Percentiles rank a stretch among this genome's conserved stretches.
Conservation (phyloP, 148 eudicot genomes). For the Vaccinium darrowii region DNA sequence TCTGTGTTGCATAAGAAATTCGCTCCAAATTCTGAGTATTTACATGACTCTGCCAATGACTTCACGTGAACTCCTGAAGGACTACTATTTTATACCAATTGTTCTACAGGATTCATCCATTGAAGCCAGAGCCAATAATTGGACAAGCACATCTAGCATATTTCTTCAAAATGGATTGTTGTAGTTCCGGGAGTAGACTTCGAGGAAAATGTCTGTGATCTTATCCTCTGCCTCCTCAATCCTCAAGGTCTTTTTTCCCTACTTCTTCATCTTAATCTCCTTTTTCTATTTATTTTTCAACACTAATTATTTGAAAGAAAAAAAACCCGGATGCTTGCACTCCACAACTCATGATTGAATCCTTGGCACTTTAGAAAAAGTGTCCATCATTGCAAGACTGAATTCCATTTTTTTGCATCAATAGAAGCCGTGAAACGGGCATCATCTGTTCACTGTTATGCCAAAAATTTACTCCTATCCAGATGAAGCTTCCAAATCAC, state of each 20-base stretch:
- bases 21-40: not conserved
- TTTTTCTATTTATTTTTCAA: not conserved
- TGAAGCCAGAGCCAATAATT: not conserved
- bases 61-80: not conserved
- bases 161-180: not conserved
- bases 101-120: not conserved
- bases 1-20: not conserved
- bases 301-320: not conserved
- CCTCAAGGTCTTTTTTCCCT: not conserved
- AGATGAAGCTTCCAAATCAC: not conserved
- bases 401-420: not conserved
- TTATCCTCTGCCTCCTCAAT: not conserved
- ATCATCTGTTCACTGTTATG: not conserved
- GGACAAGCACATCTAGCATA: not conserved
- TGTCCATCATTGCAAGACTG: not conserved
- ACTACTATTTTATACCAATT: not conserved
- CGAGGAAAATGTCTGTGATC: not conserved
- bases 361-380: not conserved
- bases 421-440: not conserved
- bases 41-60: not conserved
- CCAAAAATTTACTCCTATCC: not conserved
- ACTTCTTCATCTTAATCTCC: not conserved
- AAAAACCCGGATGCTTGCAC: not conserved
- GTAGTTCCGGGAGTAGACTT: not conserved
- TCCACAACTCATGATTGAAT: not conserved